Evolutionary conservation across 495 filamentous ascomycete genomes (phyloP).

Genomic region (Monascus purpureus): DNA sequence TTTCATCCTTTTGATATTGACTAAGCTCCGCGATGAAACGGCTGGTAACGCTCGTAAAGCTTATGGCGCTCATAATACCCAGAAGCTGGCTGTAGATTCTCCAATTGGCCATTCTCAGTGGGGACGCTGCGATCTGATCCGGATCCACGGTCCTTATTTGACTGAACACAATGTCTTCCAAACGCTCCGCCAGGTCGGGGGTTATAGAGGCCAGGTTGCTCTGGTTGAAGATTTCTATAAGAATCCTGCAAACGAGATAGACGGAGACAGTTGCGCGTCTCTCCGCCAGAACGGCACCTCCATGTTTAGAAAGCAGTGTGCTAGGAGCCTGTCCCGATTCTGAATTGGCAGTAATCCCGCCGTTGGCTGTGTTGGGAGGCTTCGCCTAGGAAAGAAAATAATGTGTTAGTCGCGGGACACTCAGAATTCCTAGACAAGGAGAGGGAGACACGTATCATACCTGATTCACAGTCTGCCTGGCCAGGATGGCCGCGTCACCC

Average conservation of each 20-base stretch:
- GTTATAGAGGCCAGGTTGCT: conserved; percentile 72
- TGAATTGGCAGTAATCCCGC: conserved; percentile 11
- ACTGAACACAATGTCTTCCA: conserved; percentile 89
- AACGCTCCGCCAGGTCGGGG: conserved; percentile 71
- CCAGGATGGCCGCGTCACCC: conserved; percentile 64
- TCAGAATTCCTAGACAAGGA: no score
- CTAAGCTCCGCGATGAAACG: conserved; percentile 73
- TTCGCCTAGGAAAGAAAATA: conserved; percentile 16
- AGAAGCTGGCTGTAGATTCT: conserved; percentile 80
- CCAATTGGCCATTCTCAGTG: conserved; percentile 85
- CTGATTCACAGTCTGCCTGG: conserved; percentile 49
- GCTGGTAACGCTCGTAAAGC: conserved; percentile 70
- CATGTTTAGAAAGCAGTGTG: conserved; percentile 43
- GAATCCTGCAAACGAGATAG: conserved; percentile 83
- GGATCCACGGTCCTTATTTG: conserved; percentile 81
- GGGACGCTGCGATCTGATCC: conserved; percentile 62
- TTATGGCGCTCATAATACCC: conserved; percentile 86
- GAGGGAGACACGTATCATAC: no score
- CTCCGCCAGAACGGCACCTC: conserved; percentile 62
- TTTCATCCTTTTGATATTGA: conserved; percentile 55
- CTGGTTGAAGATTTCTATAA: conserved; percentile 88
- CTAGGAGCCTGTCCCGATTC: conserved; percentile 13
- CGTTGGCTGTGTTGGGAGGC: conserved; percentile 21
- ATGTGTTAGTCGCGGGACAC: neutral
- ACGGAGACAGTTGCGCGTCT: conserved; percentile 83